Evolutionary conservation across 2,329 filamentous ascomycete genomes (phyloP), one percentile per base, ranked within the genome.

Genomic region (Aureobasidium sp.): DNA sequence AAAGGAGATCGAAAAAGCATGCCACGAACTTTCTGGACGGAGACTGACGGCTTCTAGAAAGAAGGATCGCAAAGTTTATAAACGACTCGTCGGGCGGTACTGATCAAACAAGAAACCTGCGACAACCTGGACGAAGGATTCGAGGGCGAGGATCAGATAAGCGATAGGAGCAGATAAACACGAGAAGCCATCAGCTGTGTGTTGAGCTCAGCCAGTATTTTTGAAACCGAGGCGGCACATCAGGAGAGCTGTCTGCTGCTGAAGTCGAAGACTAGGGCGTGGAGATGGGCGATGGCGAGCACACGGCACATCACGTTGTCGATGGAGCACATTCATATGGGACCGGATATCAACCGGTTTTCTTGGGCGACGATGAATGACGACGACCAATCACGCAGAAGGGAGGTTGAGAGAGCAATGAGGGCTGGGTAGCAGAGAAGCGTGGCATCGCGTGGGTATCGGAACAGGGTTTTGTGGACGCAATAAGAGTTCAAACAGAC

Each of bases 41-140:
- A 37, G 32, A 25, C n/a, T 48, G 44, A 27, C 44, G 30, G 44
- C 8, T 48, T 48, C 44, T 37, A 48, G 44, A 45, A 48, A 48
- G 32, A 35, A 27, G 22, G 30, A 48, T 27, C n/a, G 6, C 19
- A 37, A 48, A 48, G 21, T 27, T 22, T 48, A 10, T 37, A 48
- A 22, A 37, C 44, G 44, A 48, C 30, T 25, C 27, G 22, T 14
- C 21, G 19, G n/a, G 12, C 19, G 14, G 19, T n/a, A 7, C 6
- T 45, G 41, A 19, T n/a, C 27, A 10, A 12, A 45, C 21, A 45
- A 29, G 17, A 10, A 34, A 4, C 8, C 4, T 29, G 6, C 19
- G 19, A 7, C 27, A 12, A 29, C 27, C 6, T 29, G 27, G 27
- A 29, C 8, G 6, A 27, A 37, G 22, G 32, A 37, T 25, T 4